phyloP scores from a whole-genome alignment of 768 basidiomycete species.

The Butyriboletus loyo region DNA sequence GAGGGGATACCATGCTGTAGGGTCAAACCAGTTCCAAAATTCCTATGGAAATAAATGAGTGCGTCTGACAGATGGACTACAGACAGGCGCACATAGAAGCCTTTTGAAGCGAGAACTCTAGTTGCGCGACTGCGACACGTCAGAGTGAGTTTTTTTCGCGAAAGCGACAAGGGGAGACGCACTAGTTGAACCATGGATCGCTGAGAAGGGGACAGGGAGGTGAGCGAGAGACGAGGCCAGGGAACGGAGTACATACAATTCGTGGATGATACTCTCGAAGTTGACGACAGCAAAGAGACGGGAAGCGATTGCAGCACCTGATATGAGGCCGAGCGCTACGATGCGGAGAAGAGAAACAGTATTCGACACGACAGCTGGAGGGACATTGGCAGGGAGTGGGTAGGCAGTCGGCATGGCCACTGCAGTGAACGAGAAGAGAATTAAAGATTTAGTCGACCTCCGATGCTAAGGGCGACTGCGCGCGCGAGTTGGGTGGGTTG shows the following conservation, averaged over 20 bases:
- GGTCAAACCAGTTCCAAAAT: constrained; percentile 99
- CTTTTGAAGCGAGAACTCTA: constrained; percentile 82
- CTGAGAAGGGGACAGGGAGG: constrained; percentile 37
- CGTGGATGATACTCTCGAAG: constrained; percentile 99
- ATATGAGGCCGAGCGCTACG: constrained; percentile 85
- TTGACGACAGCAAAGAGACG: constrained; percentile 96
- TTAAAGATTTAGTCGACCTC: background rate
- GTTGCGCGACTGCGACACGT: constrained; percentile 75
- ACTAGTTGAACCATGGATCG: constrained; percentile 99
- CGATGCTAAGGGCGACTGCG: background rate
- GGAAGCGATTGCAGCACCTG: constrained; percentile 91
- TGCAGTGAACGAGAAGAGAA: constrained; percentile 1
- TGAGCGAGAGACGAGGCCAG: background rate
- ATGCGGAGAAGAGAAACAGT: constrained; percentile 90
- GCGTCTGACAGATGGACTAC: background rate
- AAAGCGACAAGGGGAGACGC: constrained; percentile 33
- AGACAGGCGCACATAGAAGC: constrained; percentile 78
- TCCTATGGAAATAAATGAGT: constrained; percentile 50
- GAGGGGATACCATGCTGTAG: constrained; percentile 98
- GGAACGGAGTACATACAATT: constrained; percentile 68
- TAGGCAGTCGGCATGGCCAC: constrained; percentile 72
- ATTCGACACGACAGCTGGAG: constrained; percentile 74
- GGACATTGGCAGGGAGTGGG: constrained; percentile 65
- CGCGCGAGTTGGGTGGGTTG: background rate
- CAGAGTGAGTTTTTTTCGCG: background rate